A percentile compares a stretch with the other conserved stretches of the same genome.
Evolutionary conservation across 2,329 filamentous ascomycete genomes (phyloP).

Genomic region (Ilyonectria mors-panacis): DNA sequence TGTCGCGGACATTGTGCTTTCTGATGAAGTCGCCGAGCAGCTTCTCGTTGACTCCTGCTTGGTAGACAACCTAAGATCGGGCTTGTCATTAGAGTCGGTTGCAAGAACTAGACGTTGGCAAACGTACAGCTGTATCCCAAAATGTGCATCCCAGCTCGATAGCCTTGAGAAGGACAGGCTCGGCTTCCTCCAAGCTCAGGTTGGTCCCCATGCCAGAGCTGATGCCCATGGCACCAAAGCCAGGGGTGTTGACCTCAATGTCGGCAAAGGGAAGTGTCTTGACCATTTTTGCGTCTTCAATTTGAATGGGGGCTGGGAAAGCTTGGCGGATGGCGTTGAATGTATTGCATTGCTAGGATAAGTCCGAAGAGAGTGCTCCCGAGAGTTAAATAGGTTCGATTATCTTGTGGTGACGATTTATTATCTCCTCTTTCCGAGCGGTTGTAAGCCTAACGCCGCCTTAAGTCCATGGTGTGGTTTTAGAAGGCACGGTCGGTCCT

Average conservation of each 20-base stretch:
- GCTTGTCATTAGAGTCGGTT: not conserved
- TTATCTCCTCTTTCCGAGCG: constrained; percentile 1
- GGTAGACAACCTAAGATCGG: constrained; percentile 56
- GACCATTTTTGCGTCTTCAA: not conserved
- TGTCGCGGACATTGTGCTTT: constrained; percentile 65
- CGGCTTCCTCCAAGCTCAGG: constrained; percentile 1
- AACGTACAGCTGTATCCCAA: constrained; percentile 1
- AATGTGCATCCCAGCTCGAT: constrained; percentile 5
- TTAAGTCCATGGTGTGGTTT: not conserved
- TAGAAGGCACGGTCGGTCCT: not conserved
- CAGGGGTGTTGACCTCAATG: constrained; percentile 1
- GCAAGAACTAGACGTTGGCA: not conserved
- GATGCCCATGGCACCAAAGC: constrained; percentile 4
- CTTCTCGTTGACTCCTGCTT: constrained; percentile 64
- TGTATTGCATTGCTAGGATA: not conserved
- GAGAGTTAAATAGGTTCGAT: not conserved
- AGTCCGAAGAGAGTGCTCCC: not conserved
- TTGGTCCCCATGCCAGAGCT: constrained; percentile 1
- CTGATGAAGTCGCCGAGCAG: constrained; percentile 65
- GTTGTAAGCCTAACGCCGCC: constrained; percentile 3
- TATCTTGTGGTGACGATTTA: not conserved
- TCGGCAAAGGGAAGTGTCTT: not conserved
- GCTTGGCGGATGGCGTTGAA: not conserved
- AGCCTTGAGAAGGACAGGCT: not conserved
- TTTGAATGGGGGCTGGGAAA: not conserved